phyloP scores from a whole-genome alignment of 768 basidiomycete species.

The Boletales sp. region DNA sequence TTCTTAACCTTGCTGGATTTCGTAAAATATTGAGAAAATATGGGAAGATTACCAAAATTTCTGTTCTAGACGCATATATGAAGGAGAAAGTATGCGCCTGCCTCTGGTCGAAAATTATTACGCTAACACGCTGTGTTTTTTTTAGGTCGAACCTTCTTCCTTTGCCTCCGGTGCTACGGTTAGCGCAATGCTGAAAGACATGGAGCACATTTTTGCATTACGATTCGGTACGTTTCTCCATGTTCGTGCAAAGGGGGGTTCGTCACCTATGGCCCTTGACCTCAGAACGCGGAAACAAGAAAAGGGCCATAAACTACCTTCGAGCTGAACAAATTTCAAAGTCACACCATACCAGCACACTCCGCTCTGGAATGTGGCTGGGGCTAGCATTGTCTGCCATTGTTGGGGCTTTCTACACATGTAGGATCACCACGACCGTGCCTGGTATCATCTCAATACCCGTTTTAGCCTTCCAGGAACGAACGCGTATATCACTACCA shows the following conservation, averaged over 20 bases:
- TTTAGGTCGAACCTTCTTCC: conserved; percentile 62
- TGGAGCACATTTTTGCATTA: conserved; percentile 73
- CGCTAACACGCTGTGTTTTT: not conserved
- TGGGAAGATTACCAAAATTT: conserved; percentile 72
- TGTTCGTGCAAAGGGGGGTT: not conserved
- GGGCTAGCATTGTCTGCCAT: conserved; percentile 73
- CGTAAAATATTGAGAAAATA: conserved; percentile 85
- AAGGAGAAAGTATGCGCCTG: conserved; percentile 56
- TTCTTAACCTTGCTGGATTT: conserved; percentile 88
- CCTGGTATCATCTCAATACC: not conserved
- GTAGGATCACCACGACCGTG: conserved; percentile 15
- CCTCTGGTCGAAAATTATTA: not conserved
- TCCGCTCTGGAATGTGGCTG: conserved; percentile 68
- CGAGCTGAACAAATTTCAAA: conserved; percentile 49
- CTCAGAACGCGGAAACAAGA: conserved; percentile 67
- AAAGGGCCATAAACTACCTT: conserved; percentile 67
- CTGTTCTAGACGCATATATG: conserved; percentile 75
- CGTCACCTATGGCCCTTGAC: not conserved
- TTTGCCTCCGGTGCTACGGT: conserved; percentile 65
- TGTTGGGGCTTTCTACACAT: conserved; percentile 61
- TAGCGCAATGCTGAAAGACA: conserved; percentile 63
- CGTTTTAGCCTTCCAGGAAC: conserved; percentile 49
- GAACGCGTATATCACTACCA: conserved; percentile 52
- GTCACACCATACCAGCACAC: conserved; percentile 68
- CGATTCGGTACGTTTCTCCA: conserved; percentile 60